Conservation (phyloP, 2,329 filamentous ascomycete species). For the Calonectria pauciramosa region DNA sequence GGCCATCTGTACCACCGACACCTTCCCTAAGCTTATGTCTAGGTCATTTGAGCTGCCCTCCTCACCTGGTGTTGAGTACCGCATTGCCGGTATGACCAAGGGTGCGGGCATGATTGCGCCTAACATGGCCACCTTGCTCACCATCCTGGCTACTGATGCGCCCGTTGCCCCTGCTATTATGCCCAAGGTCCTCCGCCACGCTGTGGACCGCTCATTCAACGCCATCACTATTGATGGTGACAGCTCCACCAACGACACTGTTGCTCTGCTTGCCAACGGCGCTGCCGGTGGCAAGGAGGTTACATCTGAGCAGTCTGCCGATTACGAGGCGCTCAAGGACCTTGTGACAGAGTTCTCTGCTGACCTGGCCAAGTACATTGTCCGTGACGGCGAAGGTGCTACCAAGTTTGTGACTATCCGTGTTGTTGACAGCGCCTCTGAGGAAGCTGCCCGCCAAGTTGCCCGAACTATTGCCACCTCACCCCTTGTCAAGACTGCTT, state of each 20-base stretch:
- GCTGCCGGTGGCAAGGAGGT: conserved; percentile 82
- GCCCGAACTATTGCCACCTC: conserved; percentile 91
- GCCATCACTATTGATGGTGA: conserved; percentile 97
- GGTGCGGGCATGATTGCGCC: conserved; percentile 99
- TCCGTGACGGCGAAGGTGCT: conserved; percentile 95
- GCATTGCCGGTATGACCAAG: conserved; percentile 95
- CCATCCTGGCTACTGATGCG: conserved; percentile 92
- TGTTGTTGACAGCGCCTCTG: conserved; percentile 79
- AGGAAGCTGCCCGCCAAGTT: conserved; percentile 81
- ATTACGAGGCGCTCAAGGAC: conserved; percentile 78
- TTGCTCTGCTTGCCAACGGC: conserved; percentile 95
- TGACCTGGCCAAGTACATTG: conserved; percentile 90
- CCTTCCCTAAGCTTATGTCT: conserved; percentile 95
- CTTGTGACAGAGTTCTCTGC: conserved; percentile 84
- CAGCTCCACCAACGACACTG: conserved; percentile 97
- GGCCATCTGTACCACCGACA: conserved; percentile 98
- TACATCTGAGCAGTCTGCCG: conserved; percentile 64
- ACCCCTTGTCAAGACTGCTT: conserved; percentile 94
- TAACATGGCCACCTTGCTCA: conserved; percentile 97
- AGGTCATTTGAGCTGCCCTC: conserved; percentile 87
- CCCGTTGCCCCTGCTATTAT: conserved; percentile 79
- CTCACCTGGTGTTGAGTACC: conserved; percentile 80
- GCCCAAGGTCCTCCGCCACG: conserved; percentile 77
- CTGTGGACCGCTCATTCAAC: conserved; percentile 92
- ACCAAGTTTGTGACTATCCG: conserved; percentile 98